These are phyloP conservation scores for Acanthamoeba culbertsoni DNA, from an alignment of 208 protist genomes.

Conservation along the genomic window DNA sequence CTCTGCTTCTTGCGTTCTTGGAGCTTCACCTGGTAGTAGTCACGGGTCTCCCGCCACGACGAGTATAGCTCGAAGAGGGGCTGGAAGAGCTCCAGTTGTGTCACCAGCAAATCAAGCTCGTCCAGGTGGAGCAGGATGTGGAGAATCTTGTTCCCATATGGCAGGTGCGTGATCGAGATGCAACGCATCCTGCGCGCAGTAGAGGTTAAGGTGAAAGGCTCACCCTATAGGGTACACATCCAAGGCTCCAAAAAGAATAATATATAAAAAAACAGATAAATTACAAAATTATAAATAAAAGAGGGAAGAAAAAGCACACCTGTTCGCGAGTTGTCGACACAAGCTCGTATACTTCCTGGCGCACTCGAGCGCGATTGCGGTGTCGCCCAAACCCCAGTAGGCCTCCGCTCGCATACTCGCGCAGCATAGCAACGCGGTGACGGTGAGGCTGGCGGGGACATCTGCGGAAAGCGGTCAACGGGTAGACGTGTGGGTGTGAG, in stretches of 20 bases:
- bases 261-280: too few species aligned
- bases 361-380: not conserved
- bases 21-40: slow-evolving; percentile 4
- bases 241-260: not conserved
- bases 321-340: not conserved
- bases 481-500: too few species aligned
- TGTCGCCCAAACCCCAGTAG: not conserved
- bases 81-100: not conserved
- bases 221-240: not conserved
- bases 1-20: not conserved
- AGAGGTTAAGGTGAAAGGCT: not conserved
- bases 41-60: not conserved
- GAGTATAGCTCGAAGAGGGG: not conserved
- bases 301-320: too few species aligned
- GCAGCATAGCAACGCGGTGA: not conserved
- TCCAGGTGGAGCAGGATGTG: not conserved
- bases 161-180: not conserved
- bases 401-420: not conserved
- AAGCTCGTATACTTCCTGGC: not conserved
- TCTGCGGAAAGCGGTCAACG: not conserved
- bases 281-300: too few species aligned
- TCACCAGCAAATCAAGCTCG: not conserved
- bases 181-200: not conserved
- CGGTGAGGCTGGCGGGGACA: not conserved
- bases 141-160: not conserved